These are phyloP conservation scores for Stromatinia cepivora DNA, from an alignment of 2,329 filamentous ascomycete species.

Conservation along the genomic window DNA sequence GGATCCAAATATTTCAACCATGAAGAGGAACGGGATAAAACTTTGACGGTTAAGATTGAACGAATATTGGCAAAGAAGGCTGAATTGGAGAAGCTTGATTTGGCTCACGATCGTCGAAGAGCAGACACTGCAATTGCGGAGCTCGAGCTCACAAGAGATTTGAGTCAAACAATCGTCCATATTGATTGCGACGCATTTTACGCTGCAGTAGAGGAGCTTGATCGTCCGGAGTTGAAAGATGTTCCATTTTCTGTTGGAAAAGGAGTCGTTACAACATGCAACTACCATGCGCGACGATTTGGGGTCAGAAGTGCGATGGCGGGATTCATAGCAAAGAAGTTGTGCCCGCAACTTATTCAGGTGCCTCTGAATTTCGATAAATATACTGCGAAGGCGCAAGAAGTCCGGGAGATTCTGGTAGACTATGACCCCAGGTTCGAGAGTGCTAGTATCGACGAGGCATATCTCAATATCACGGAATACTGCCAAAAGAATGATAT, in stretches of 20 bases:
- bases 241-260: conserved; percentile 87
- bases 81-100: conserved; percentile 72
- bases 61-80: conserved; percentile 74
- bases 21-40: conserved; percentile 79
- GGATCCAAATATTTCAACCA: conserved; percentile 95
- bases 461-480: conserved; percentile 89
- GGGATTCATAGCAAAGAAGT: conserved; percentile 88
- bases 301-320: conserved; percentile 96
- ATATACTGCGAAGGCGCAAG: conserved; percentile 84
- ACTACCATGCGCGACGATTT: conserved; percentile 87
- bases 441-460: conserved; percentile 92
- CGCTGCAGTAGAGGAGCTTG: conserved; percentile 85
- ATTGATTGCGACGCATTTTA: conserved; percentile 98
- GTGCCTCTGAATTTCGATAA: conserved; percentile 87
- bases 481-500: conserved; percentile 74
- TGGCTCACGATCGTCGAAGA: conserved; percentile 69
- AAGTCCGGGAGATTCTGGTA: conserved; percentile 78
- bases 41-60: conserved; percentile 82
- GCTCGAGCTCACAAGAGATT: conserved; percentile 74
- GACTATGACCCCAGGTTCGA: conserved; percentile 92
- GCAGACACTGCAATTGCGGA: conserved; percentile 81
- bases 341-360: conserved; percentile 83
- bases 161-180: conserved; percentile 84
- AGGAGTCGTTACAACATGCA: conserved; percentile 67
- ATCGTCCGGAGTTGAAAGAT: conserved; percentile 79